phyloP scores from a whole-genome alignment of 331 rosid genomes.

The Dryas integrifolia region DNA sequence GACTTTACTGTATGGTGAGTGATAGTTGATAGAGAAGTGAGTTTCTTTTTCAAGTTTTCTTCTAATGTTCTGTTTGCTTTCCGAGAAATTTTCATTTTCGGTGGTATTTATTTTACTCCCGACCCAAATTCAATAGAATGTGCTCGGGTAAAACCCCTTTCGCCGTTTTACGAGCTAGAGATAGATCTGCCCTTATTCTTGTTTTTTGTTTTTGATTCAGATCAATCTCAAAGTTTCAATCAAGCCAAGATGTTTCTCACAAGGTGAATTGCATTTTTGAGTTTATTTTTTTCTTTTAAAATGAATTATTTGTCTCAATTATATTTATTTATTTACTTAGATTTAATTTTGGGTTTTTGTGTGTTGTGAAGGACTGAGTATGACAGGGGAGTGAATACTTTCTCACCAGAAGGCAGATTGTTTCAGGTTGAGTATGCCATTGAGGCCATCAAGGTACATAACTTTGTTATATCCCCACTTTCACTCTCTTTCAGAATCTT shows the following conservation, averaged over 20 bases:
- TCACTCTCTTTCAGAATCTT: background rate
- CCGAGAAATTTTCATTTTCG: background rate
- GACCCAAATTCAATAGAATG: background rate
- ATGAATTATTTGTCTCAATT: background rate
- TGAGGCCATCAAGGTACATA: slow-evolving; percentile 81
- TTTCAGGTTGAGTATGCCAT: slow-evolving; percentile 99
- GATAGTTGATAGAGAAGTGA: background rate
- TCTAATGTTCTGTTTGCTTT: background rate
- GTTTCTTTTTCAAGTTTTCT: background rate
- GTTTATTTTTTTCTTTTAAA: background rate
- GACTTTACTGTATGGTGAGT: background rate
- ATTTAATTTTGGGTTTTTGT: background rate
- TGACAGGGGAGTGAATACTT: slow-evolving; percentile 97
- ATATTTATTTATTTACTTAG: too few relatives aligned
- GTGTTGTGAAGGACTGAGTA: slow-evolving; percentile 75
- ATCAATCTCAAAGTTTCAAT: slow-evolving; percentile 16
- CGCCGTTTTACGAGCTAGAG: slow-evolving; percentile 5
- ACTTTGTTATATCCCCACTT: background rate
- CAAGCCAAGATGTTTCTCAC: slow-evolving; percentile 67
- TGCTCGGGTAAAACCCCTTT: background rate
- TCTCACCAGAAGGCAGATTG: slow-evolving; percentile 95
- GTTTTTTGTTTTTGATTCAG: slow-evolving; percentile 5
- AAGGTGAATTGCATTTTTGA: slow-evolving; percentile 44
- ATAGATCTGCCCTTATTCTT: background rate
- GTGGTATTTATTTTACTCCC: background rate